phyloP scores from a whole-genome alignment of 768 basidiomycete species.

The Phaeotremella fagi region DNA sequence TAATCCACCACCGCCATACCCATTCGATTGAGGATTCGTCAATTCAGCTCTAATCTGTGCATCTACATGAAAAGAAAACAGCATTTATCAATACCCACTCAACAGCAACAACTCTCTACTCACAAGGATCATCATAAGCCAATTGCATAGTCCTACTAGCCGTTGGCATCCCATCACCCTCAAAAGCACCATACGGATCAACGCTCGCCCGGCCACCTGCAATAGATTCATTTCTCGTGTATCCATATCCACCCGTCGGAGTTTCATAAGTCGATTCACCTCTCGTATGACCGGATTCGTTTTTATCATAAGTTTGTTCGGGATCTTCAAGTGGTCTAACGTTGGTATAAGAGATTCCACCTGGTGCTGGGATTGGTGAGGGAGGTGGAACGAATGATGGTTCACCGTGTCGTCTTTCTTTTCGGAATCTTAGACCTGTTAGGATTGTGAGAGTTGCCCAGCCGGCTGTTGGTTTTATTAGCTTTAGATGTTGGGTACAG shows the following conservation, averaged over 20 bases:
- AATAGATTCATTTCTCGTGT: not conserved
- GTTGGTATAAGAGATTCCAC: constrained; percentile 18
- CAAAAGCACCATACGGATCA: constrained; percentile 86
- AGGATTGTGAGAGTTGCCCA: constrained; percentile 69
- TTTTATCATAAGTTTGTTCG: constrained; percentile 35
- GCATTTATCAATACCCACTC: too few species aligned
- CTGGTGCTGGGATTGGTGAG: constrained; percentile 1
- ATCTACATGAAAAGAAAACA: constrained; percentile 23
- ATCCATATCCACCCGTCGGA: not conserved
- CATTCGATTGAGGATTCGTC: constrained; percentile 1
- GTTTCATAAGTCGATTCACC: constrained; percentile 3
- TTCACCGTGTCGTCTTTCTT: constrained; percentile 56
- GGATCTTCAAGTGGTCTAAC: constrained; percentile 14
- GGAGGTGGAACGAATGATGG: constrained; percentile 68
- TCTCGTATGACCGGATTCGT: constrained; percentile 53
- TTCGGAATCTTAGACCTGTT: constrained; percentile 70
- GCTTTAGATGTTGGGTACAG: too few species aligned
- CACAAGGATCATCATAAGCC: constrained; percentile 44
- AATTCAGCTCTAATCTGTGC: constrained; percentile 28
- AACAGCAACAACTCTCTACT: constrained; percentile 7
- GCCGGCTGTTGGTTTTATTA: too few species aligned
- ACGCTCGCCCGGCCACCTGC: constrained; percentile 58
- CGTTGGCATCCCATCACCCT: constrained; percentile 59
- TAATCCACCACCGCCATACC: constrained; percentile 13
- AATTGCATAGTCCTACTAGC: constrained; percentile 84